These are phyloP conservation scores for Lagenidium sp. DNA, from an alignment of 352 stramenopile genomes.

Conservation along the genomic window DNA sequence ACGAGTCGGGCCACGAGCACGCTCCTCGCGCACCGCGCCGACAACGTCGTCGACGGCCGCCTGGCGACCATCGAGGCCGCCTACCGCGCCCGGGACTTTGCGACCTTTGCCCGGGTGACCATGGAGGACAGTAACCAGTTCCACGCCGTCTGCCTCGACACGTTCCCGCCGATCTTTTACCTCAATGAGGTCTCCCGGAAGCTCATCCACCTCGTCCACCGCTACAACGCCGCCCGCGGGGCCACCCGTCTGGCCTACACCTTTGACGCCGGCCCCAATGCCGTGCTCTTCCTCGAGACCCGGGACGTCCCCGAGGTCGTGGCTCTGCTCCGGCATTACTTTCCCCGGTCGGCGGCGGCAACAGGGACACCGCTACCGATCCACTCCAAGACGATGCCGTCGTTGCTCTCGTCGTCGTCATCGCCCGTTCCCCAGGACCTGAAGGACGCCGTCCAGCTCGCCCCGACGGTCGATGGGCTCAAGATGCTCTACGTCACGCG, in stretches of 20 bases:
- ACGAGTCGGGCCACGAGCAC: constrained; percentile 90
- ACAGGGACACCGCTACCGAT: constrained; percentile 14
- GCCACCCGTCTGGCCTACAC: constrained; percentile 92
- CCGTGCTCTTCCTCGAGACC: constrained; percentile 88
- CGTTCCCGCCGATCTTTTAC: constrained; percentile 98
- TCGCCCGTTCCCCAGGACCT: constrained; percentile 10
- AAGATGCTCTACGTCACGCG: constrained; percentile 68
- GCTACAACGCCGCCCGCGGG: constrained; percentile 84
- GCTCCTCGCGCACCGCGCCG: constrained; percentile 84
- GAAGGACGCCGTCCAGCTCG: constrained; percentile 1
- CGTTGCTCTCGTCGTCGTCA: too few relatives aligned
- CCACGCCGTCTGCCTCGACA: constrained; percentile 97
- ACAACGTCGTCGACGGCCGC: constrained; percentile 71
- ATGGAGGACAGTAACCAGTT: constrained; percentile 99
- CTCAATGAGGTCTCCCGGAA: constrained; percentile 91
- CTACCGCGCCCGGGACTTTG: constrained; percentile 91
- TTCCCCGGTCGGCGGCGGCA: constrained; percentile 25
- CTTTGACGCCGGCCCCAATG: constrained; percentile 98
- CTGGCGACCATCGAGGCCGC: constrained; percentile 87
- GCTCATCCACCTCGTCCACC: constrained; percentile 87
- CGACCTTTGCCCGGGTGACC: constrained; percentile 92
- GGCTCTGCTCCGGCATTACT: constrained; percentile 41
- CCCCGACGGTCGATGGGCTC: constrained; percentile 16
- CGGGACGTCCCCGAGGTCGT: constrained; percentile 57
- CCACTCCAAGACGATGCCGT: constrained; percentile 17